phyloP scores from a whole-genome alignment of 371 early-diverging fungal species.

The Mortierella sp. region DNA sequence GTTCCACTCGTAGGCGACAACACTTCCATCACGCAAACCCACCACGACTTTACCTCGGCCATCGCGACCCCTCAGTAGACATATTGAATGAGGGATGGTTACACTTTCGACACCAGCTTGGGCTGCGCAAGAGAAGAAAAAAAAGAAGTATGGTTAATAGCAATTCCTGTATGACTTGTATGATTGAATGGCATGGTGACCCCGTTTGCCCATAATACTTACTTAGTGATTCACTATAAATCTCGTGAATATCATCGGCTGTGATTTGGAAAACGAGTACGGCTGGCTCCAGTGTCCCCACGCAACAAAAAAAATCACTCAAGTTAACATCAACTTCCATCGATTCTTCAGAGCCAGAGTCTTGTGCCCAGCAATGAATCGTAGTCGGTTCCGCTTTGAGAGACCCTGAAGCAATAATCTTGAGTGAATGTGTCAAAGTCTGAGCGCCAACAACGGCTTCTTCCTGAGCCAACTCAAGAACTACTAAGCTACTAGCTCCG shows the following conservation, averaged over 20 bases:
- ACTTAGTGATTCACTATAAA: constrained; percentile 41
- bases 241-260: constrained; percentile 8
- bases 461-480: constrained; percentile 17
- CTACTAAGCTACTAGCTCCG: constrained; percentile 18
- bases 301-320: constrained; percentile 19
- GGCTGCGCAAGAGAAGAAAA: constrained; percentile 2
- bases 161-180: neutral
- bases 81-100: constrained; percentile 44
- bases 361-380: constrained; percentile 33
- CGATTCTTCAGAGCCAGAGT: neutral
- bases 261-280: constrained; percentile 25
- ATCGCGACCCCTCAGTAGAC: constrained; percentile 15
- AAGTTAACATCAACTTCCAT: neutral
- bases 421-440: neutral
- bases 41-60: constrained; percentile 23
- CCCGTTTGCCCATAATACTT: neutral
- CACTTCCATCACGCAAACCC: constrained; percentile 46
- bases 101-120: constrained; percentile 36
- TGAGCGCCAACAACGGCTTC: neutral
- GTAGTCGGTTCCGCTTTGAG: constrained; percentile 40
- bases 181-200: neutral
- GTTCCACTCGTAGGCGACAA: constrained; percentile 38
- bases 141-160: neutral
- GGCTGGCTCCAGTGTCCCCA: constrained; percentile 47
- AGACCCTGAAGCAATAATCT: neutral